Evolutionary conservation across 202 grass and related monocot species (phyloP), one percentile per base, ranked within the genome.

Genomic region (Bolboschoenoplectus hybrid): DNA sequence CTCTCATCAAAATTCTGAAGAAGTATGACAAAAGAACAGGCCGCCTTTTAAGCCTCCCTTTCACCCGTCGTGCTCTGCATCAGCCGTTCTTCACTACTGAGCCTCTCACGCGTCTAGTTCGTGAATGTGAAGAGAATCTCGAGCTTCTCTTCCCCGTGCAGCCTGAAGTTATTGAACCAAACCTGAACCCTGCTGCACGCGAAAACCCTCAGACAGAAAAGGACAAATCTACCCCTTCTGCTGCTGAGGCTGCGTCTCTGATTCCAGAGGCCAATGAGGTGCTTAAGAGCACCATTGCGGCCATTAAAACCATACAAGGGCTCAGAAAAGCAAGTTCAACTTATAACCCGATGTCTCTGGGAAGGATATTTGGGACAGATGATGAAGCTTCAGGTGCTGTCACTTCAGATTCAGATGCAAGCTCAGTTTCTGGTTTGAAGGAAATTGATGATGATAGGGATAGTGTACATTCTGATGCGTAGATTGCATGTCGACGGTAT

Each of bases 1-100:
- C 93, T 56, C 80, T 96, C 14, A 90, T 98, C 39, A 96, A 98
- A 76, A 98, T 98, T 89, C 63, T 98, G 47, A 98, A 98, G 69
- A 96, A 96, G 87, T 98, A 96, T 81, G 93, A 98, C 85, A 98
- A 98, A 89, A 93, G 96, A 90, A 96, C 93, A 50, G 97, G 97
- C 0, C 89, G 89, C 19, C 83, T 95, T 75, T 81, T 98, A 35
- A 96, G 91, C 80, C 70, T 98, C 63, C 97, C 91, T 81, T 96
- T 98, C 88, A 94, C 91, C 40, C 97, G 92, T 72, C 97, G 93
- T 84, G 97, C 82, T 57, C 89, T 93, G 39, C 97, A 92, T 80
- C 86, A 98, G 57, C 97, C 97, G 60, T 98, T 98, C 87, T 98
- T 98, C 87, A 96, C 97, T 52, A 95, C 93, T 0, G 97, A 91